A percentile compares a stretch with the other conserved stretches of the same genome.
These are phyloP conservation scores for Ruellia speciosa DNA, from an alignment of 305 asterid species.

Conservation along the genomic window DNA sequence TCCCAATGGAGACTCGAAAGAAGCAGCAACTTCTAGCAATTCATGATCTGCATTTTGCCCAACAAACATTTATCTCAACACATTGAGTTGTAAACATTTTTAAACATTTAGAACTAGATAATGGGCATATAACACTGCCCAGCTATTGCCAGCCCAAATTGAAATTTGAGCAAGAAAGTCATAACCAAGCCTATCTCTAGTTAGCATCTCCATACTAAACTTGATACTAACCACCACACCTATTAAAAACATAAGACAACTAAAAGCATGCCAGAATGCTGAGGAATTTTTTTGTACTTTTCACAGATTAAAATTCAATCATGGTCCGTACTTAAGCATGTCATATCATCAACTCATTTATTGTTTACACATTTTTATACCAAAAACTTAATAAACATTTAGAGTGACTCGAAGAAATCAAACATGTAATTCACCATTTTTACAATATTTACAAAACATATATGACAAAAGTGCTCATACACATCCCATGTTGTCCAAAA, in stretches of 20 bases:
- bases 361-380: too few species aligned
- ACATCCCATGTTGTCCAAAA: not conserved
- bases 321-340: not conserved
- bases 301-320: not conserved
- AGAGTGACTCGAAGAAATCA: too few species aligned
- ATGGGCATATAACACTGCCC: not conserved
- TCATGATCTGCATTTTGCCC: conserved; percentile 63
- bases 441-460: too few species aligned
- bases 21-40: conserved; percentile 82
- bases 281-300: too few species aligned
- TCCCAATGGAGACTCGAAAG: conserved; percentile 63
- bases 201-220: not conserved
- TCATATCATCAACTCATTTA: too few species aligned
- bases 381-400: too few species aligned
- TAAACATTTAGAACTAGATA: conserved; percentile 11
- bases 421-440: too few species aligned
- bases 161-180: not conserved
- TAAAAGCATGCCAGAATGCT: not conserved
- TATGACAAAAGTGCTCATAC: not conserved
- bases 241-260: not conserved
- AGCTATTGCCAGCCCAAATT: too few species aligned
- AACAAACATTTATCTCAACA: conserved; percentile 15
- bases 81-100: conserved; percentile 2
- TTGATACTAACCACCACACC: not conserved
- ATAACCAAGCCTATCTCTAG: not conserved